These are phyloP conservation scores for Metschnikowia amazonensis DNA, from an alignment of 805 yeast species.

Conservation along the genomic window DNA sequence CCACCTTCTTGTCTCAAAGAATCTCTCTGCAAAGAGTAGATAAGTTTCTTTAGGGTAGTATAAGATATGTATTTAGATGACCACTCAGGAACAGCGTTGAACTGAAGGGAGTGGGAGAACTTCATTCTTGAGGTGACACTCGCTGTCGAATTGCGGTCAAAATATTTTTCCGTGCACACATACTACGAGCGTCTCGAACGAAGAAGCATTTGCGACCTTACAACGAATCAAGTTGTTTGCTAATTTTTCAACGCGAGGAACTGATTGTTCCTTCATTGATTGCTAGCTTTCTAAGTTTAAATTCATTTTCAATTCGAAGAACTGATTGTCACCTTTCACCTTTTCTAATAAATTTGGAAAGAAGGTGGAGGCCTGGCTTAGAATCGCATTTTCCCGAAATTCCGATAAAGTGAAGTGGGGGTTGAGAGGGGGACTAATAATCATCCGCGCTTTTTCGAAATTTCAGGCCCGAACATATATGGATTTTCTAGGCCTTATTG, in stretches of 20 bases:
- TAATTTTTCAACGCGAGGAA: neutral
- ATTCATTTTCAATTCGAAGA: neutral
- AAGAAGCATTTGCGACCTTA: neutral
- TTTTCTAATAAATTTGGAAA: neutral
- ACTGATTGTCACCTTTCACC: neutral
- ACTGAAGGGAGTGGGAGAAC: slow-evolving; percentile 91
- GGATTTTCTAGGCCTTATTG: slow-evolving; percentile 11
- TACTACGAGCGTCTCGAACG: neutral
- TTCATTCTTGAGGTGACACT: slow-evolving; percentile 52
- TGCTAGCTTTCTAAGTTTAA: neutral
- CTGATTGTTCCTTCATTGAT: neutral
- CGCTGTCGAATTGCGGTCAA: slow-evolving; percentile 1
- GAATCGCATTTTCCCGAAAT: slow-evolving; percentile 1
- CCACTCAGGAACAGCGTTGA: slow-evolving; percentile 99
- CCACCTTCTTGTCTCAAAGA: slow-evolving; percentile 24
- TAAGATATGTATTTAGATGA: slow-evolving; percentile 87
- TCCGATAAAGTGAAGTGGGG: slow-evolving; percentile 3
- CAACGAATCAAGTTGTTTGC: neutral
- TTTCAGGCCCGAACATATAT: neutral
- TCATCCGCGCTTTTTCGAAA: neutral
- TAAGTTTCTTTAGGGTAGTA: slow-evolving; percentile 78
- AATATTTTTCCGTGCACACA: slow-evolving; percentile 3
- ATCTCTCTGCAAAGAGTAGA: slow-evolving; percentile 78
- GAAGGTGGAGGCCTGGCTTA: neutral
- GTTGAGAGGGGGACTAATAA: neutral